phyloP scores from a whole-genome alignment of 1,284 basidiomycete genomes.

The Heterobasidion occidentale region DNA sequence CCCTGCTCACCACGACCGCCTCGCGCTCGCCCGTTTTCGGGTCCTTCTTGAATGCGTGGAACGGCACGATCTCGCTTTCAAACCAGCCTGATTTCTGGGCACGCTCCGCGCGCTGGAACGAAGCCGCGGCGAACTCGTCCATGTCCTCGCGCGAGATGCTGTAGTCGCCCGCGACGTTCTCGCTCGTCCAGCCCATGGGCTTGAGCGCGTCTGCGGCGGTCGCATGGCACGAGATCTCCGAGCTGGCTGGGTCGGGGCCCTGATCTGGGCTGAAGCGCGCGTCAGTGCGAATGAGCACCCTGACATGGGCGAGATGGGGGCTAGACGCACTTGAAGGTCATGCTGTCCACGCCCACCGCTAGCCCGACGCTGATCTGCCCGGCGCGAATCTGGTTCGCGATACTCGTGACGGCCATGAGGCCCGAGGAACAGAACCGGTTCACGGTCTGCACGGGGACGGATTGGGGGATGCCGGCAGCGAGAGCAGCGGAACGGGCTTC shows the following conservation, averaged over 20 bases:
- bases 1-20: conserved; percentile 54
- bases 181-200: conserved; percentile 83
- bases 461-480: conserved; percentile 76
- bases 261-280: not conserved
- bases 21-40: conserved; percentile 44
- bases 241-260: not conserved
- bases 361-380: conserved; percentile 85
- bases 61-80: conserved; percentile 73
- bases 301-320: no score
- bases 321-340: conserved; percentile 61
- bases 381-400: conserved; percentile 74
- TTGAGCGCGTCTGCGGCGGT: conserved; percentile 41
- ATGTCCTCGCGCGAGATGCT: conserved; percentile 73
- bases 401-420: conserved; percentile 60
- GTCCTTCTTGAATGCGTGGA: conserved; percentile 56
- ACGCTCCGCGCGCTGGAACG: conserved; percentile 63
- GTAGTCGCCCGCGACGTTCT: conserved; percentile 72
- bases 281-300: no score
- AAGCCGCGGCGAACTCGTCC: conserved; percentile 73
- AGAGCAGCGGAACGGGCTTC: conserved; percentile 69
- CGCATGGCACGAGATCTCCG: conserved; percentile 20
- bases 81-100: conserved; percentile 67
- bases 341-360: conserved; percentile 80
- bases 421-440: conserved; percentile 80
- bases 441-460: conserved; percentile 66